Conservation (phyloP, 352 stramenopile species). For the Pythium phragmiticola region DNA sequence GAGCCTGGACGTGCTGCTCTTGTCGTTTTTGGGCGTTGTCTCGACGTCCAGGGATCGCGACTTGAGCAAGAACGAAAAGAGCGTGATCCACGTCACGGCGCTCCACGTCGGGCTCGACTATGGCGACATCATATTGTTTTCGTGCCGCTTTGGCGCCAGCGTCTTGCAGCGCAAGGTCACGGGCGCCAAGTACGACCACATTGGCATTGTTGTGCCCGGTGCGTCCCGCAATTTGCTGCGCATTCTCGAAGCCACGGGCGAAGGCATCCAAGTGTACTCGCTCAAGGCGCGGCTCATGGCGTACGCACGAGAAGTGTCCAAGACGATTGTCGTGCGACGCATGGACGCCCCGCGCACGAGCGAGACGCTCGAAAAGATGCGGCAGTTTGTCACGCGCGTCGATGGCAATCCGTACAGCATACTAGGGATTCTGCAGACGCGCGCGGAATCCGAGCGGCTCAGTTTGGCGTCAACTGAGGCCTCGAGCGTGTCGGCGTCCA, state of each 20-base stretch:
- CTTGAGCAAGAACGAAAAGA: constrained; percentile 55
- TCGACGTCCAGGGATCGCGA: constrained; percentile 65
- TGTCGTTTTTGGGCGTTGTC: constrained; percentile 78
- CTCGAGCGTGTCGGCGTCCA: constrained; percentile 6
- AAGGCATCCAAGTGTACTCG: constrained; percentile 79
- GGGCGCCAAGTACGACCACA: constrained; percentile 76
- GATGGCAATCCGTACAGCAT: constrained; percentile 87
- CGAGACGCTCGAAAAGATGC: constrained; percentile 41
- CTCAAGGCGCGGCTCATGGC: constrained; percentile 76
- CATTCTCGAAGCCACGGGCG: constrained; percentile 77
- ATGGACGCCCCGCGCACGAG: constrained; percentile 44
- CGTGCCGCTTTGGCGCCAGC: constrained; percentile 72
- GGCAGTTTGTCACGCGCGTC: constrained; percentile 60
- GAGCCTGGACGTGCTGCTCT: constrained; percentile 58
- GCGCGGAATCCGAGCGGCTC: constrained; percentile 50
- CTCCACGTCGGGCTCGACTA: constrained; percentile 66
- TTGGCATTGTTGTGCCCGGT: constrained; percentile 75
- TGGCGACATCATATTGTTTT: constrained; percentile 83
- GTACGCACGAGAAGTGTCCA: constrained; percentile 79
- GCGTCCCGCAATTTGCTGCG: constrained; percentile 55
- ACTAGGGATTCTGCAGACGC: constrained; percentile 60
- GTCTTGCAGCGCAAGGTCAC: constrained; percentile 83
- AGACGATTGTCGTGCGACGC: constrained; percentile 71
- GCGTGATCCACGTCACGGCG: constrained; percentile 71
- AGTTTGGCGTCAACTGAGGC: constrained; percentile 1